Evolutionary conservation across 345 rosid species (phyloP).

Genomic region (Odontarrhena argentea): DNA sequence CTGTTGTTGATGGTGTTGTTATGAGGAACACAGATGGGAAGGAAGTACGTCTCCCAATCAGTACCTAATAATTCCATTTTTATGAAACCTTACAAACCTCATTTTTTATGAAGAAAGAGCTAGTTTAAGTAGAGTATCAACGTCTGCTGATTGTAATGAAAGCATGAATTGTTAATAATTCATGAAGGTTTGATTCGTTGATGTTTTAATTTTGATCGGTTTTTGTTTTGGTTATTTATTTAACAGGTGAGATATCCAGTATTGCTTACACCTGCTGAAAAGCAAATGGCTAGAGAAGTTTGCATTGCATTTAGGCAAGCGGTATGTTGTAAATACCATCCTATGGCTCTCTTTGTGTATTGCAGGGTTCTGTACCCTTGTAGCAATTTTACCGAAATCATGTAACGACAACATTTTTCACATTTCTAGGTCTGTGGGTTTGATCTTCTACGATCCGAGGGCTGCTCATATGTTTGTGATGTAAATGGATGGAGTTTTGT

Average conservation of each 20-base stretch:
- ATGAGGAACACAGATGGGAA: slow-evolving; percentile 98
- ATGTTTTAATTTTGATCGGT: slow-evolving; percentile 13
- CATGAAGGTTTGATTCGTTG: slow-evolving; percentile 10
- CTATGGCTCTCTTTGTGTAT: slow-evolving; percentile 24
- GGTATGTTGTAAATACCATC: slow-evolving; percentile 51
- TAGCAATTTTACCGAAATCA: not conserved
- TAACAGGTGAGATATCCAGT: slow-evolving; percentile 90
- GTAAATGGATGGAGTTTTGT: slow-evolving; percentile 99
- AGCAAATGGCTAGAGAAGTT: slow-evolving; percentile 98
- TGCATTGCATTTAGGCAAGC: slow-evolving; percentile 95
- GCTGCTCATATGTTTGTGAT: slow-evolving; percentile 97
- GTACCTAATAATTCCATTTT: not conserved
- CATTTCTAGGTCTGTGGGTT: slow-evolving; percentile 94
- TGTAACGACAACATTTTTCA: slow-evolving; percentile 1
- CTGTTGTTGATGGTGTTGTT: slow-evolving; percentile 99
- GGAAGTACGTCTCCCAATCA: slow-evolving; percentile 63
- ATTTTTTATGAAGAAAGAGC: slow-evolving; percentile 8
- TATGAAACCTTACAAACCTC: not conserved
- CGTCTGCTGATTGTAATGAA: slow-evolving; percentile 12
- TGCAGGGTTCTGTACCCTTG: slow-evolving; percentile 8
- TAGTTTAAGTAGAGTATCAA: slow-evolving; percentile 1
- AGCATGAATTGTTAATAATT: slow-evolving; percentile 5
- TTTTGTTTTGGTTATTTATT: slow-evolving; percentile 29
- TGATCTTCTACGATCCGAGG: slow-evolving; percentile 97
- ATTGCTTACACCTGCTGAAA: slow-evolving; percentile 86